Evolutionary conservation across 2,329 filamentous ascomycete genomes (phyloP), one percentile per base, ranked within the genome.

Genomic region (Canariomyces notabilis): DNA sequence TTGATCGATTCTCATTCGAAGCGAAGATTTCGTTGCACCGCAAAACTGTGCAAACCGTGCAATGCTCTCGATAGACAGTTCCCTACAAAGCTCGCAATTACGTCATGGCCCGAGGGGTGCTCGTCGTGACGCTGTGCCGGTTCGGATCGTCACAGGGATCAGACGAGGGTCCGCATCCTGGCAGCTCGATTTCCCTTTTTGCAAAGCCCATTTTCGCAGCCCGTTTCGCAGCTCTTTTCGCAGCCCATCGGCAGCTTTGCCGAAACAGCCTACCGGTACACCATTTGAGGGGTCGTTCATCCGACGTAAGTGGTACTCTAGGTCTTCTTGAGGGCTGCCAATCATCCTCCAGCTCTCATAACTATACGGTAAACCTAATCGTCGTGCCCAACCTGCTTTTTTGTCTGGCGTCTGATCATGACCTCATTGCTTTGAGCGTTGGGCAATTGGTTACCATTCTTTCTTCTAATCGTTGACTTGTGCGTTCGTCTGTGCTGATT

Each of bases 21-120:
- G n/a, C n/a, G n/a, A n/a, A n/a, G n/a, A n/a, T n/a, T n/a, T n/a
- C n/a, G 32, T 21, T 36, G 29, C 14, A 20, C n/a, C 31, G 31
- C 31, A 33, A n/a, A 11, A 7, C 14, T 5, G 31, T 33, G 31
- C 5, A 33, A 33, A n/a, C 12, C 12, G 5, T 33, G 12, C 14
- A 33, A 11, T 33, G 5, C 5, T 7, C 31, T 33, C 31, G n/a
- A n/a, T n/a, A n/a, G n/a, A n/a, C n/a, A n/a, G n/a, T n/a, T n/a
- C n/a, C n/a, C n/a, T n/a, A n/a, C n/a, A n/a, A n/a, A n/a, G n/a
- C n/a, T 23, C 21, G 26, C 20, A 5, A 35, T 37, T 53, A 49
- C 51, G 51, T 53, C 51, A 53, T 51, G 36, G 21, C 16, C 7
- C 41, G 42, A 29, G 32, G 41, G 5, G 16, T 36, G 18, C 26